Evolutionary conservation across 164 flowering plant genomes (phyloP), one percentile per base, ranked within the genome.

Genomic region (Saururus chinensis): DNA sequence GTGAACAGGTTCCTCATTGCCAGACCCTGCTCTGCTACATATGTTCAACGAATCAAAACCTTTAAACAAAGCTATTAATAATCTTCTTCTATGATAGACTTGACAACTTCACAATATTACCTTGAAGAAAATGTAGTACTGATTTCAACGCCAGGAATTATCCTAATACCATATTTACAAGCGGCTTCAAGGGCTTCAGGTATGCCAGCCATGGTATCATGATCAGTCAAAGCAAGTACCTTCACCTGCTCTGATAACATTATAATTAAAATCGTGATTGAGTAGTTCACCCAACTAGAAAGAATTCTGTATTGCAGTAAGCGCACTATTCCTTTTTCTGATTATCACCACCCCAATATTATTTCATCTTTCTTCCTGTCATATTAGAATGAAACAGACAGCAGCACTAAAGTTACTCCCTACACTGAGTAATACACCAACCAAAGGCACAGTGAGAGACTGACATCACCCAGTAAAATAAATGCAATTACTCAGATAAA

Each of bases 61-160:
- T 0, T 53, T 53, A 30, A 30, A 30, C 6, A 30, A 30, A 6
- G 4, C 37, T 2, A 30, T 2, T 30, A 30, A 6, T 30, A 30
- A 30, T 30, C 37, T 30, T 30, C 37, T 30, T 30, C 6, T 6
- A 30, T 30, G 37, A 30, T 30, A 30, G n/a, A 30, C 37, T 30
- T 30, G 37, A 30, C 6, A 6, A 6, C 4, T 2, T 53, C 20
- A 30, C 4, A 2, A 9, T 24, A 14, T 14, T 66, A 66, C 68
- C 68, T 59, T 37, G 63, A 62, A 19, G 63, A 66, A 59, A 78
- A 88, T 63, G 82, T 75, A 61, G 98, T 87, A 64, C 98, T 92
- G 59, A 92, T 85, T 72, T 92, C 98, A 62, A 92, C 96, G 13
- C 98, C 97, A 5, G 98, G 97, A 56, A 92, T 85, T 67, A 92